phyloP scores from a whole-genome alignment of 129 eudicot genomes.

The Saposhnikovia divaricata region DNA sequence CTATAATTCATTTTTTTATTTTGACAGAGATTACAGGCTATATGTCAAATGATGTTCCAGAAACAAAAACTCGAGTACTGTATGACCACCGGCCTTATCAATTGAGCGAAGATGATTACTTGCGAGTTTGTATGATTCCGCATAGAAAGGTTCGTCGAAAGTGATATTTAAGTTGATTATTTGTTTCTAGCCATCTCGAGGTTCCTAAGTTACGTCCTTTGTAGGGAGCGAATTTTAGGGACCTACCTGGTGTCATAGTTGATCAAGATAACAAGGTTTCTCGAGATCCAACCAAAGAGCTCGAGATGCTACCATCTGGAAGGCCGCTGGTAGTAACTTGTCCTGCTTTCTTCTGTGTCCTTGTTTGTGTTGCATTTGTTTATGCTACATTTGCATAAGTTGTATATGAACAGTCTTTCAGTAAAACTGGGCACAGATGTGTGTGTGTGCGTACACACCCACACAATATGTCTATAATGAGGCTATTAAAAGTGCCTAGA shows the following conservation, averaged over 20 bases:
- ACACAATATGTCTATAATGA: background rate
- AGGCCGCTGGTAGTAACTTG: slow-evolving; percentile 39
- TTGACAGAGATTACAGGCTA: slow-evolving; percentile 37
- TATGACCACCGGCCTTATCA: slow-evolving; percentile 73
- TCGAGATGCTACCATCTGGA: slow-evolving; percentile 63
- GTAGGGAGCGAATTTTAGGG: slow-evolving; percentile 89
- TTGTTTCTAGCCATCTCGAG: slow-evolving; percentile 6
- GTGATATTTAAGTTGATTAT: slow-evolving; percentile 1
- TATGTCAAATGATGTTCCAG: slow-evolving; percentile 20
- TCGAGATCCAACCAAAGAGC: slow-evolving; percentile 46
- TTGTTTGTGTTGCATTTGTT: background rate
- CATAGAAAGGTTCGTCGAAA: slow-evolving; percentile 49
- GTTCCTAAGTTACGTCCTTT: slow-evolving; percentile 11
- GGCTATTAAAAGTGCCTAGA: background rate
- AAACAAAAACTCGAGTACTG: slow-evolving; percentile 30
- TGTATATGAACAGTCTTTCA: background rate
- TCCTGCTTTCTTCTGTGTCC: background rate
- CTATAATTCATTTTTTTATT: slow-evolving; percentile 1
- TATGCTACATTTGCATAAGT: background rate
- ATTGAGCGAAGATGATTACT: slow-evolving; percentile 53
- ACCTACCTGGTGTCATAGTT: slow-evolving; percentile 70
- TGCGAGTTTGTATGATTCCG: slow-evolving; percentile 66
- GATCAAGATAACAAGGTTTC: slow-evolving; percentile 47
- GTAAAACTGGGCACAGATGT: background rate
- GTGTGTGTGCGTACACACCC: background rate